Conservation (phyloP, 2,329 filamentous ascomycete species). For the Stylonectria norvegica region DNA sequence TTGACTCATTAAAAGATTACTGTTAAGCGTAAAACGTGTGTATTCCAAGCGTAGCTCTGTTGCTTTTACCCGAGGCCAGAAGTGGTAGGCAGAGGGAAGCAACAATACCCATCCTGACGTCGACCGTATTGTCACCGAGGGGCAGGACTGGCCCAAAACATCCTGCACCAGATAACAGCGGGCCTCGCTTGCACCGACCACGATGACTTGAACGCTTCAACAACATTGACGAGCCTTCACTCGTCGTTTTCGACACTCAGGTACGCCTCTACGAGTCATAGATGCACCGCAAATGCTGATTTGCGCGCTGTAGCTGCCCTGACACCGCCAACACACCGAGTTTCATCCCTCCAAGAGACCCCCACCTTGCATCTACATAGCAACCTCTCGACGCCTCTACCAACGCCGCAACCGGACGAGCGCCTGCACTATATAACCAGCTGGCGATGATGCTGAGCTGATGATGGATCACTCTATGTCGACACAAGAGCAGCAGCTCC, state of each 20-base stretch:
- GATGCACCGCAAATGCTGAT: slow-evolving; percentile 13
- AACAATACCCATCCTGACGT: slow-evolving; percentile 15
- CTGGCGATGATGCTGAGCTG: slow-evolving; percentile 28
- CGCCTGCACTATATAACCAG: slow-evolving; percentile 2
- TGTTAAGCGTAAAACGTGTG: too few species aligned
- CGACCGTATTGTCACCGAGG: slow-evolving; percentile 17
- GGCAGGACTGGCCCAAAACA: slow-evolving; percentile 18
- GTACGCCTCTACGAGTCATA: slow-evolving; percentile 3
- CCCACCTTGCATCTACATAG: slow-evolving; percentile 14
- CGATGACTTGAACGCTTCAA: slow-evolving; percentile 4
- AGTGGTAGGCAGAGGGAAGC: neutral
- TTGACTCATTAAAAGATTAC: too few species aligned
- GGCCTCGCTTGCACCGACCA: slow-evolving; percentile 8
- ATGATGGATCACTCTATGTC: slow-evolving; percentile 55
- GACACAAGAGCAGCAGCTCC: slow-evolving; percentile 77
- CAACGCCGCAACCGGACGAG: slow-evolving; percentile 14
- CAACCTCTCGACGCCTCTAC: too few species aligned
- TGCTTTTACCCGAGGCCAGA: neutral
- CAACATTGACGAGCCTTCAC: slow-evolving; percentile 4
- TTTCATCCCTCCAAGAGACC: too few species aligned
- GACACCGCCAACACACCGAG: too few species aligned
- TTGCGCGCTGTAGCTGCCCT: slow-evolving; percentile 4
- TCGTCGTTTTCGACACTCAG: neutral
- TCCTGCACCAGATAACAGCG: slow-evolving; percentile 21
- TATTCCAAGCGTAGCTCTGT: neutral